These are phyloP conservation scores for Diutina ranongensis DNA, from an alignment of 1,139 yeast genomes.

Conservation along the genomic window DNA sequence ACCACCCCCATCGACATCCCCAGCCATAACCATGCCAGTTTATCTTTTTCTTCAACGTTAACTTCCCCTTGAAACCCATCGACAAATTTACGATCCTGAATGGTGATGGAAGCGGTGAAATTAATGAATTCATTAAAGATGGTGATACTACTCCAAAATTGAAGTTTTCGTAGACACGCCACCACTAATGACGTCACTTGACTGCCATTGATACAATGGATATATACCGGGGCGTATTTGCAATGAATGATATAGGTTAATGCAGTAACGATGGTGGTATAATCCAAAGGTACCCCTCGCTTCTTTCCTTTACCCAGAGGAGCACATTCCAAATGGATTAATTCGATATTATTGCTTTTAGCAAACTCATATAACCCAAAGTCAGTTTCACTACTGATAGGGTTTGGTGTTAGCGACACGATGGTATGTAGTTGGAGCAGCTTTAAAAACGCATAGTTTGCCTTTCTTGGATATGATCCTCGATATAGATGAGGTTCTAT, in stretches of 20 bases:
- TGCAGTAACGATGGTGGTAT: conserved; percentile 46
- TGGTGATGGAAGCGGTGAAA: conserved; percentile 68
- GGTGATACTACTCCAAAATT: conserved; percentile 84
- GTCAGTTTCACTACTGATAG: conserved; percentile 46
- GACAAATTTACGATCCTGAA: conserved; percentile 74
- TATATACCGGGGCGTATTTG: conserved; percentile 56
- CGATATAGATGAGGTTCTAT: conserved; percentile 64
- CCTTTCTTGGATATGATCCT: conserved; percentile 78
- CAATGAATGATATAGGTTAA: conserved; percentile 50
- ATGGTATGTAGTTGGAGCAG: conserved; percentile 61
- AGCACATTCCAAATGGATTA: conserved; percentile 59
- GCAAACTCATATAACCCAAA: conserved; percentile 42
- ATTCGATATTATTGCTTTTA: conserved; percentile 27
- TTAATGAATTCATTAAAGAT: conserved; percentile 78
- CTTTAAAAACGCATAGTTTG: conserved; percentile 62
- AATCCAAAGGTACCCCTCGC: conserved; percentile 68
- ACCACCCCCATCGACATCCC: conserved; percentile 54
- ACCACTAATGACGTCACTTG: conserved; percentile 74
- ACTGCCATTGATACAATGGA: conserved; percentile 86
- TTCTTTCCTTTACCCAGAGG: conserved; percentile 65
- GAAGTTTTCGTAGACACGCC: conserved; percentile 75
- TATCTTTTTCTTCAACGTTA: conserved; percentile 33
- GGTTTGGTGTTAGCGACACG: conserved; percentile 69
- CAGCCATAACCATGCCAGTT: conserved; percentile 67
- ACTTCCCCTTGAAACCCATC: conserved; percentile 67